Evolutionary conservation across 345 rosid genomes (phyloP).

Genomic region (Bretschneidera sinensis): DNA sequence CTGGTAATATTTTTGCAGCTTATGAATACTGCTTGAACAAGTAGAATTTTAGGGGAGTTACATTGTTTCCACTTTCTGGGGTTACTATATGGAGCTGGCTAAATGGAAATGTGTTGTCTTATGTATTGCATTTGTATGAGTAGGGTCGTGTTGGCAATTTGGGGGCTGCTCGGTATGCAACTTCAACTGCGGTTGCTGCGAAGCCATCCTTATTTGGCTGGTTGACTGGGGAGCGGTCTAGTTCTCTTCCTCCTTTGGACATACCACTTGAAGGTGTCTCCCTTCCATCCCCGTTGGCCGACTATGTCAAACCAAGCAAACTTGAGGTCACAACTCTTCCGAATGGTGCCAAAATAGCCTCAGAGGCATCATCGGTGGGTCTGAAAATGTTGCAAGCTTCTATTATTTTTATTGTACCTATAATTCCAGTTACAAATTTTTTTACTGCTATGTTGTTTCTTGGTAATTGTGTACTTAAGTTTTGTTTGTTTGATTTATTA

Average conservation of each 20-base stretch:
- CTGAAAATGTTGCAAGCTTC: not conserved
- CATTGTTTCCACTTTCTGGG: not conserved
- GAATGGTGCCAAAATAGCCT: conserved; percentile 72
- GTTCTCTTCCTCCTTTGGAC: conserved; percentile 47
- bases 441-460: not conserved
- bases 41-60: no score
- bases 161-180: conserved; percentile 40
- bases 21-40: not conserved
- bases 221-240: conserved; percentile 50
- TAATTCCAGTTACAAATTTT: not conserved
- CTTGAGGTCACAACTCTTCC: conserved; percentile 51
- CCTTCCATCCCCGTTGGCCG: conserved; percentile 55
- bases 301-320: conserved; percentile 57
- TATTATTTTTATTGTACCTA: not conserved
- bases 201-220: conserved; percentile 49
- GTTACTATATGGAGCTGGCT: not conserved
- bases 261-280: conserved; percentile 54
- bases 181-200: conserved; percentile 50
- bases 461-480: not conserved
- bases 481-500: conserved; percentile 22
- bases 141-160: conserved; percentile 46
- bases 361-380: conserved; percentile 53
- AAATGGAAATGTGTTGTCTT: not conserved
- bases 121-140: conserved; percentile 5
- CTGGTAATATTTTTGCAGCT: no score